A percentile compares a stretch with the other conserved stretches of the same genome.
These are phyloP conservation scores for Silene noctiflora DNA, from an alignment of 179 eudicot species.

Conservation along the genomic window DNA sequence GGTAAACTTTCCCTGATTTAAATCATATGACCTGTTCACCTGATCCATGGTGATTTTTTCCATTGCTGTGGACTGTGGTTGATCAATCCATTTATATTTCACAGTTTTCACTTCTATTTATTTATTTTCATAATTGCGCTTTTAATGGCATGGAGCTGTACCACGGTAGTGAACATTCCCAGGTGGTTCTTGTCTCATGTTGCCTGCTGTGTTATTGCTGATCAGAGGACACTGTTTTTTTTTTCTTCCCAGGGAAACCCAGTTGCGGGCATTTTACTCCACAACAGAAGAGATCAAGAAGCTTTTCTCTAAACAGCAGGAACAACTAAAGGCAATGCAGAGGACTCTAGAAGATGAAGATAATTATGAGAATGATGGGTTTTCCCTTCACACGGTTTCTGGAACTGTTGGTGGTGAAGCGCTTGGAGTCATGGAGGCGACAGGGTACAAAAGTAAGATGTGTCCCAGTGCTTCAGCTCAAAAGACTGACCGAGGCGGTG, in stretches of 20 bases:
- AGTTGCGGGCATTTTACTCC: conserved; percentile 91
- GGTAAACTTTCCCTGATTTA: neutral
- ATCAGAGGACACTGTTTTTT: conserved; percentile 22
- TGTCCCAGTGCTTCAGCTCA: conserved; percentile 38
- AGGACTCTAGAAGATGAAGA: conserved; percentile 93
- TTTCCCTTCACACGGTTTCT: conserved; percentile 33
- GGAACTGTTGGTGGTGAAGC: conserved; percentile 25
- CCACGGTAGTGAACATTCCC: too few species aligned
- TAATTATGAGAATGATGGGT: conserved; percentile 63
- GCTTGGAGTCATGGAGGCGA: conserved; percentile 31
- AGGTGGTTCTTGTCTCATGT: too few species aligned
- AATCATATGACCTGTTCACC: neutral
- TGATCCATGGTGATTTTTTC: neutral
- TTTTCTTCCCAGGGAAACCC: conserved; percentile 63
- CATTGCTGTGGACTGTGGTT: neutral
- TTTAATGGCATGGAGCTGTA: neutral
- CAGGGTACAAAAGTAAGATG: conserved; percentile 35
- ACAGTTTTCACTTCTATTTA: neutral
- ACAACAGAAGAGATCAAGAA: conserved; percentile 84
- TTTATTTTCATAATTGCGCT: neutral
- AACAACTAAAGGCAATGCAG: conserved; percentile 92
- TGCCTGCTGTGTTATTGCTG: neutral
- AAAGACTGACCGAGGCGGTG: conserved; percentile 29
- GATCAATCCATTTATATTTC: neutral
- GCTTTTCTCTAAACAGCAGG: conserved; percentile 85